phyloP scores from a whole-genome alignment of 179 eudicot species.

The Actinidia arguta region DNA sequence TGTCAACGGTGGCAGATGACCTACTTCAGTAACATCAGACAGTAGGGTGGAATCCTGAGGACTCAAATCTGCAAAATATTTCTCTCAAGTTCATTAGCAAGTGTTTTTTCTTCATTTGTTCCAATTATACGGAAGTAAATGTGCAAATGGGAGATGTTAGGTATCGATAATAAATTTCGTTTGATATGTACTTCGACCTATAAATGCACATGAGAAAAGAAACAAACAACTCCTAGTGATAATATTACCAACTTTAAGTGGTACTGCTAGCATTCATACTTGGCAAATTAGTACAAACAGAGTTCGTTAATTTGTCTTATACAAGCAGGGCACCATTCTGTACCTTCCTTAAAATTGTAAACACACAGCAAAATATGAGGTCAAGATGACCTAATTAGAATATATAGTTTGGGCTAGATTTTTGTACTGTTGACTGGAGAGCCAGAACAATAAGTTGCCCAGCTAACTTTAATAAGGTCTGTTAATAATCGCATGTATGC shows the following conservation, averaged over 20 bases:
- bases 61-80: conserved; percentile 71
- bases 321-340: not conserved
- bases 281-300: conserved; percentile 10
- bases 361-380: not conserved
- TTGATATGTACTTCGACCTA: not conserved
- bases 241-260: not conserved
- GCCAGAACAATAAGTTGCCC: no score
- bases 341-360: not conserved
- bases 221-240: not conserved
- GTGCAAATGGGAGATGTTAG: not conserved
- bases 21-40: conserved; percentile 79
- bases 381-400: not conserved
- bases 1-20: conserved; percentile 59
- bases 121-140: not conserved
- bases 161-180: no score
- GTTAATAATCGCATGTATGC: no score
- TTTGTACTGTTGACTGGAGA: no score
- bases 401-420: not conserved
- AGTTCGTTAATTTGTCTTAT: not conserved
- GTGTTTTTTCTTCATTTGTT: not conserved
- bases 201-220: not conserved
- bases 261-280: not conserved
- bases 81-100: conserved; percentile 7
- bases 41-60: conserved; percentile 91
- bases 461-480: no score